Base-by-base conservation (phyloP, 371 early-diverging fungal species). In the Circinella minor region DNA sequence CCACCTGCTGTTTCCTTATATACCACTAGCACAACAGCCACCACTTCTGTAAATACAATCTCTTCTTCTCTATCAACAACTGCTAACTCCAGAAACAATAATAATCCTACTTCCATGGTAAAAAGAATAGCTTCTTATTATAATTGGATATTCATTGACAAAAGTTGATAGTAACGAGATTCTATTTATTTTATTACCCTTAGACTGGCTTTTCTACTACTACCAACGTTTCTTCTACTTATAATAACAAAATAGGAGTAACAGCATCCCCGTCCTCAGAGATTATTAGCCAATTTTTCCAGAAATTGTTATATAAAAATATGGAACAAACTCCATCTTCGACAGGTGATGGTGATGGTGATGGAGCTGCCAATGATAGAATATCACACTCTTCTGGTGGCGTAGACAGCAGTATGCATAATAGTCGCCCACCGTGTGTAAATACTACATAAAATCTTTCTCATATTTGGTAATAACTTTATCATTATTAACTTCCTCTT, bases 351-450 rank as follows among this genome's bases (percentile, higher is more conserved):
- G 43, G 43, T 43, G 11, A 43, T 51, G 6, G 51, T n/a, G 15
- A 14, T n/a, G n/a, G 51, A 0, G 34, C 27, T 18, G 36, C 7
- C 4, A n/a, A 57, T 37, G 34, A 34, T 11, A 57, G 57, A 1
- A 10, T 20, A 27, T 57, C 57, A 13, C 57, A 27, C 18, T 57
- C 57, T 11, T 57, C 57, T 57, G 57, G 7, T n/a, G n/a, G n/a
- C n/a, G n/a, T 34, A 51, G 14, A 51, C 51, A 51, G 51, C 15
- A 34, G 27, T n/a, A 57, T 57, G 27, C 57, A 57, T 57, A 57
- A 57, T 27, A 27, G 27, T 34, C 57, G 57, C 34, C 57, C 57
- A 57, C 36, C 57, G 34, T 57, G 57, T 57, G 57, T 57, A 57
- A 57, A 57, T 57, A 57, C 57, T 18, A 43, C 43, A 43, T 43